A percentile compares a stretch with the other conserved stretches of the same genome.
Evolutionary conservation across 176 grass and related monocot genomes (phyloP).

Genomic region (Olyra latifolia): DNA sequence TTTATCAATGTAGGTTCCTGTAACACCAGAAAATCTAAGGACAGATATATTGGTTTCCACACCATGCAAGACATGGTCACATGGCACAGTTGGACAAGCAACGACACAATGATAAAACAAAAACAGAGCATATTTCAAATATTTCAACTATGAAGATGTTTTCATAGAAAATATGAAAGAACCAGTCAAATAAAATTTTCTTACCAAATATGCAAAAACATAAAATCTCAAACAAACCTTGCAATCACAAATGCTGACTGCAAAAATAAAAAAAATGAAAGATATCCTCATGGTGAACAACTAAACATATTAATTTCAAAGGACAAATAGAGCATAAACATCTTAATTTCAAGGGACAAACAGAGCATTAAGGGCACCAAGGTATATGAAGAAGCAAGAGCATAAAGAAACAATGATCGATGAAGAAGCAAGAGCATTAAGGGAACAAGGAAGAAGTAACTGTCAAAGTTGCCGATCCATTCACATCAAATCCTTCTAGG

Average conservation of each 20-base stretch:
- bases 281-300: not conserved
- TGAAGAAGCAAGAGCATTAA: not conserved
- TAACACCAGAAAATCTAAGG: not conserved
- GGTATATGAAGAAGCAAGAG: no score
- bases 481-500: not conserved
- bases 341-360: no score
- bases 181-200: not conserved
- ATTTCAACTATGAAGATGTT: not conserved
- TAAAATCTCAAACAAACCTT: not conserved
- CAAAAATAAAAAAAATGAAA: not conserved
- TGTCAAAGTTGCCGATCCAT: not conserved
- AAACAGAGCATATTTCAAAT: not conserved
- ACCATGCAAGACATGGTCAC: not conserved
- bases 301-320: not conserved
- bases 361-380: no score
- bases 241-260: not conserved
- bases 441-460: not conserved
- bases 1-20: conserved; percentile 37
- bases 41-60: not conserved
- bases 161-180: not conserved
- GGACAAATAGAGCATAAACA: not conserved
- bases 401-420: not conserved
- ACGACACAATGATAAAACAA: not conserved
- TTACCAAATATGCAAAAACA: not conserved
- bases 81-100: not conserved